Base-by-base conservation (phyloP, 352 stramenopile genomes). In the Pythium dissotocum region DNA sequence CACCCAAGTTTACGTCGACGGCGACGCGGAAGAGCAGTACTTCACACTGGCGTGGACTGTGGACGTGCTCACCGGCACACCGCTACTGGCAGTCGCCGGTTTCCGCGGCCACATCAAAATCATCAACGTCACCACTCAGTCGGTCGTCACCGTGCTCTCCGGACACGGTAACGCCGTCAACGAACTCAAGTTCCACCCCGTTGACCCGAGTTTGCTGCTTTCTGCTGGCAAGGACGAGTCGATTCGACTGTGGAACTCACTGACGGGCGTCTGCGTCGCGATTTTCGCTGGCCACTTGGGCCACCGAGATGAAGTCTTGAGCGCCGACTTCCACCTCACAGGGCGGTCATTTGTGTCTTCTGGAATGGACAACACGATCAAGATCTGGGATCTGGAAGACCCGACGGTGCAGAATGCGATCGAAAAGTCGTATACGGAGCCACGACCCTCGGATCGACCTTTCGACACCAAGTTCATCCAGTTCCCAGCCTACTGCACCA, bases 341-440 rank as follows among this genome's bases (percentile, higher is more conserved):
- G 95, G 95, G 14, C 79, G 83, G 24, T 93, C 83, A 71, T 98
- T 98, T 71, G 90, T 91, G 38, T 95, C 83, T 24, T 80, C 80
- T 0, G 93, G 91, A 24, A 97, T 98, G 83, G 95, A 99, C 77
- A 97, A 97, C 69, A 97, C 80, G 7, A 80, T 98, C 60, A 98
- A 98, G 66, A 77, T 99, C n/a, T 99, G 95, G 95, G 87, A 93
- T 63, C 80, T 98, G 21, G 84, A 94, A 53, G 79, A 87, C 40
- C 72, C 83, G 14, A 76, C 78, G 2, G 79, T 97, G 60, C 77
- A 90, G 62, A 80, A 64, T n/a, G 88, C 87, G 6, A 93, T 96
- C 49, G 70, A 74, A 35, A 87, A 87, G 63, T 91, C 83, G 59
- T 94, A 95, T 73, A 90, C 78, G 24, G 77, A 89, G 49, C 76